phyloP scores from a whole-genome alignment of 2,329 filamentous ascomycete species.

The Phialophora chinensis region DNA sequence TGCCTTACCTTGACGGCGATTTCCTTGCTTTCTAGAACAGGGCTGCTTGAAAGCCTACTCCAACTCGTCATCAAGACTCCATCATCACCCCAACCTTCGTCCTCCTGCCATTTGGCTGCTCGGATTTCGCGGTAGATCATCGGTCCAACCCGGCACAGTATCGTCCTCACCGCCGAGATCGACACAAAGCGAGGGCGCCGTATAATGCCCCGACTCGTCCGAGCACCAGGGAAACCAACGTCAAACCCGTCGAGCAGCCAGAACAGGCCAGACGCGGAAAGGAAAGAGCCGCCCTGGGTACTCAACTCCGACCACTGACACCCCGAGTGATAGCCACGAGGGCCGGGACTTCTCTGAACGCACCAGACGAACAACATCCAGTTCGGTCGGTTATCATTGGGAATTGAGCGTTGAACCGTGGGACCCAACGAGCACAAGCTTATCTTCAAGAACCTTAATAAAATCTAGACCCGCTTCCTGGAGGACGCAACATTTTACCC shows the following conservation, averaged over 20 bases:
- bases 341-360: conserved; percentile 6
- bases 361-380: conserved; percentile 1
- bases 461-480: conserved; percentile 16
- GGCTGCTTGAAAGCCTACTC: not conserved
- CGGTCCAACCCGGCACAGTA: not conserved
- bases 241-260: not conserved
- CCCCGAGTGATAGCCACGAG: conserved; percentile 27
- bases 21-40: not conserved
- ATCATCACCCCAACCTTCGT: not conserved
- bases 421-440: conserved; percentile 6
- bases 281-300: not conserved
- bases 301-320: conserved; percentile 15
- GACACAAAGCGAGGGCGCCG: not conserved
- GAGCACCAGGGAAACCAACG: not conserved
- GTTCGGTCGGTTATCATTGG: not conserved
- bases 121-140: conserved; percentile 8
- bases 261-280: not conserved
- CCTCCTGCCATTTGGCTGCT: not conserved
- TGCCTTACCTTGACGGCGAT: not conserved
- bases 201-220: not conserved
- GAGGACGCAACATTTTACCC: not conserved
- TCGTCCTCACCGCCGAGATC: not conserved
- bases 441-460: conserved; percentile 16
- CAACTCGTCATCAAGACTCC: conserved; percentile 3
- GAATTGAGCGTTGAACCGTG: not conserved